Base-by-base conservation (phyloP, 2,329 filamentous ascomycete genomes). In the Chalara sp. region DNA sequence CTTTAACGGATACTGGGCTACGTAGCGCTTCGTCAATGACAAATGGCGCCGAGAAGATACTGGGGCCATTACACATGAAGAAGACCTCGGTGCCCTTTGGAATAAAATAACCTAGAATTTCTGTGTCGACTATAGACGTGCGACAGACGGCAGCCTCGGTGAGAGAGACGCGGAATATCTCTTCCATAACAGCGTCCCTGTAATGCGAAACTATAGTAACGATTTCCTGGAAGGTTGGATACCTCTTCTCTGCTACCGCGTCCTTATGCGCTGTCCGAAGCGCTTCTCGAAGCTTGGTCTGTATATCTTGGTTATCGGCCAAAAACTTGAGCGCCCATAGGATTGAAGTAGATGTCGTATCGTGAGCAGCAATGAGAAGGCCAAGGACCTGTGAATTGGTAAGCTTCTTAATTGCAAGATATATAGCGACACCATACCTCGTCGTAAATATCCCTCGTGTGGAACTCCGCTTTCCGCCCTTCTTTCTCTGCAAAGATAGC, bases 41-140 rank as follows among this genome's bases (percentile, higher is more conserved):
- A 3, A 65, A 48, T 5, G 62, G 50, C 6, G 58, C 54, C 21
- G 46, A 49, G 13, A 52, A 32, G 46, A 62, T 59, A 31, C 59
- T 46, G 4, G 59, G 56, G 1, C 59, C 58, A 31, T 48, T 50
- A 11, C 44, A 48, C 30, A 66, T 33, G 11, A 68, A 44, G 32
- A 66, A 56, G 2, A 71, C 55, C 35, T 62, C 56, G 1, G 68
- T 70, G 2, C 68, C 68, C 37, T 67, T 68, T 1, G 68, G 68
- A 12, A 72, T 65, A 31, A 33, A 53, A 32, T 65, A 54, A 5
- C 68, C 69, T 0, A 71, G 56, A 4, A 72, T 46, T 2, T 58
- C 51, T 1, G 64, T 61, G 44, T 71, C 67, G 41, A 56, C 54
- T 28, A 56, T 56, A 1, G 68, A 55, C 4, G 56, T 58, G 6